Conservation (phyloP, 352 stramenopile genomes). For the Phytopythium mirpurense region DNA sequence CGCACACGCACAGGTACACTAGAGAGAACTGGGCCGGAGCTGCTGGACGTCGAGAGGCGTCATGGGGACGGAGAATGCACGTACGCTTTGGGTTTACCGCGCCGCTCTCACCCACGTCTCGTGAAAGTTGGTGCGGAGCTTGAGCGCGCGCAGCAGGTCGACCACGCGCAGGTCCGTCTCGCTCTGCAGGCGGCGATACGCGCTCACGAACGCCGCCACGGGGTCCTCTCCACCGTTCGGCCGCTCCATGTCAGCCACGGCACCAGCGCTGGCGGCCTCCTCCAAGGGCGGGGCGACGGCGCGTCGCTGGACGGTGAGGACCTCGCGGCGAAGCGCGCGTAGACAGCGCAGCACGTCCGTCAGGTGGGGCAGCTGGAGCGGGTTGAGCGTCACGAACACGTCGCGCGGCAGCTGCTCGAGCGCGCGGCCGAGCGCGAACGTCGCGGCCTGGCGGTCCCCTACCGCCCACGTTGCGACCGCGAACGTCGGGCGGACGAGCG, state of each 20-base stretch:
- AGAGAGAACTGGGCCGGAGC: not conserved
- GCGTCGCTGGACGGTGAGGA: slow-evolving; percentile 17
- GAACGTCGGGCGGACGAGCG: slow-evolving; percentile 33
- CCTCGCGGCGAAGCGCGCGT: slow-evolving; percentile 24
- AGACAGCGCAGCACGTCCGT: slow-evolving; percentile 18
- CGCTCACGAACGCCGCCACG: not conserved
- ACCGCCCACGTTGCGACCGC: slow-evolving; percentile 19
- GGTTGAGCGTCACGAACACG: slow-evolving; percentile 39
- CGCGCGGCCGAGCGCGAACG: slow-evolving; percentile 26
- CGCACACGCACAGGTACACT: not conserved
- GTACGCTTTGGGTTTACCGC: not conserved
- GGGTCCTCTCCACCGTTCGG: slow-evolving; percentile 1
- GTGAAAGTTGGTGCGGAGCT: slow-evolving; percentile 43
- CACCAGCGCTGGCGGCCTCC: not conserved
- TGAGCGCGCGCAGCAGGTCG: slow-evolving; percentile 22
- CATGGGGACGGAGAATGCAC: too few relatives aligned
- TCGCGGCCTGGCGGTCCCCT: slow-evolving; percentile 15
- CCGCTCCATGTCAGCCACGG: not conserved
- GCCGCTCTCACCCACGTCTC: slow-evolving; percentile 22
- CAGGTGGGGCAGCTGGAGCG: slow-evolving; percentile 25
- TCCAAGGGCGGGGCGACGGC: not conserved
- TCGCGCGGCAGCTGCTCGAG: slow-evolving; percentile 26
- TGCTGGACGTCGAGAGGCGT: not conserved
- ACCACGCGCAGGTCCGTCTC: slow-evolving; percentile 24
- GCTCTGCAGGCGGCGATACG: slow-evolving; percentile 15